These are phyloP conservation scores for Rhododendron ferrugineum DNA, from an alignment of 148 eudicot genomes.

Conservation along the genomic window DNA sequence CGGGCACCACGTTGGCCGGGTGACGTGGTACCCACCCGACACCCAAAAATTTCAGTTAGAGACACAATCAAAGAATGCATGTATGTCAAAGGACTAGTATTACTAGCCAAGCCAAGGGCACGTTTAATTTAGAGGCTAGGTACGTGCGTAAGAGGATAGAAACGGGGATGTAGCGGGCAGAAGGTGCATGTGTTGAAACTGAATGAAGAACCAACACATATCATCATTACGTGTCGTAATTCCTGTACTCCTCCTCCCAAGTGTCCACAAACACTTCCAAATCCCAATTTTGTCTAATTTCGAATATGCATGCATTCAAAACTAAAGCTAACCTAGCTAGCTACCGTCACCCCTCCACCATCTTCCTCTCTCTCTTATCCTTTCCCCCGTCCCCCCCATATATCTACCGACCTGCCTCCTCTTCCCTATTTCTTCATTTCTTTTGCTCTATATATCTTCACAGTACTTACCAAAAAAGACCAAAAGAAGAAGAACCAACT, in stretches of 20 bases:
- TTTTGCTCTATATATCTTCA: no score
- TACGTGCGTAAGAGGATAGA: not conserved
- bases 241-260: conserved; percentile 16
- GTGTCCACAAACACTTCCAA: conserved; percentile 14
- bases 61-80: not conserved
- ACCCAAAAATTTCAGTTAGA: no score
- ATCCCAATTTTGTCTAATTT: not conserved
- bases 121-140: not conserved
- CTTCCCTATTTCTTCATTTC: not conserved
- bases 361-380: not conserved
- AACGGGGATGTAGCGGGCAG: not conserved
- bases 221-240: conserved; percentile 13
- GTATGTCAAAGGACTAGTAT: not conserved
- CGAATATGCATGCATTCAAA: not conserved
- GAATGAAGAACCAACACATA: conserved; percentile 15
- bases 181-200: not conserved
- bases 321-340: not conserved
- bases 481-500: not conserved
- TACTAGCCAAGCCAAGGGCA: no score
- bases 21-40: no score
- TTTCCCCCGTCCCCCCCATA: not conserved
- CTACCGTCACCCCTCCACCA: not conserved
- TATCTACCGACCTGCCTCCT: not conserved
- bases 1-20: no score
- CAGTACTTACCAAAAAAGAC: not conserved